Evolutionary conservation across 2,329 filamentous ascomycete genomes (phyloP).

Genomic region (Talaromyces sp.): DNA sequence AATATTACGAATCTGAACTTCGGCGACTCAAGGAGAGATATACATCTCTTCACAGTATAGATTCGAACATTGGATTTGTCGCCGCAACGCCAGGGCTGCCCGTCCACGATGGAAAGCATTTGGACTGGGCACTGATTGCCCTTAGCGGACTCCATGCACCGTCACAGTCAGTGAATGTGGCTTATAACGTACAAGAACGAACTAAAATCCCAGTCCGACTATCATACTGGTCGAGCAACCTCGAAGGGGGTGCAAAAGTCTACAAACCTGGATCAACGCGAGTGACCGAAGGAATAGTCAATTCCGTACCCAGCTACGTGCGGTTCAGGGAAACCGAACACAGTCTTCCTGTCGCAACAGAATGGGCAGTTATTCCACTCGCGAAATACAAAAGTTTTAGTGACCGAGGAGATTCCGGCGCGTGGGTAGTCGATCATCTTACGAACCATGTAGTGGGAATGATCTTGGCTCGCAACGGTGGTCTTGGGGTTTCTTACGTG

Average conservation of each 20-base stretch:
- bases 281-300: background rate
- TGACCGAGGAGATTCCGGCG: background rate
- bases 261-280: background rate
- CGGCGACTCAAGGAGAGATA: background rate
- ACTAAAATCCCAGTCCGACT: background rate
- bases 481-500: slow-evolving; percentile 1
- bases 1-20: background rate
- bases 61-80: background rate
- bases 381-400: background rate
- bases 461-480: background rate
- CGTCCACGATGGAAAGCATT: background rate
- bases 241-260: background rate
- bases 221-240: background rate
- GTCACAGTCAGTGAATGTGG: background rate
- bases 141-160: background rate
- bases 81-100: background rate
- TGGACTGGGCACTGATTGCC: slow-evolving; percentile 4
- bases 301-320: slow-evolving; percentile 4
- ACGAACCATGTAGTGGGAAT: background rate
- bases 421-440: slow-evolving; percentile 1
- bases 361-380: background rate
- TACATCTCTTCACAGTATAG: background rate
- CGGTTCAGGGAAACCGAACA: background rate
- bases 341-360: background rate
- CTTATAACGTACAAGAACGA: background rate